A percentile compares a stretch with the other conserved stretches of the same genome.
phyloP scores from a whole-genome alignment of 257 asterid genomes.

The Rhazya stricta region DNA sequence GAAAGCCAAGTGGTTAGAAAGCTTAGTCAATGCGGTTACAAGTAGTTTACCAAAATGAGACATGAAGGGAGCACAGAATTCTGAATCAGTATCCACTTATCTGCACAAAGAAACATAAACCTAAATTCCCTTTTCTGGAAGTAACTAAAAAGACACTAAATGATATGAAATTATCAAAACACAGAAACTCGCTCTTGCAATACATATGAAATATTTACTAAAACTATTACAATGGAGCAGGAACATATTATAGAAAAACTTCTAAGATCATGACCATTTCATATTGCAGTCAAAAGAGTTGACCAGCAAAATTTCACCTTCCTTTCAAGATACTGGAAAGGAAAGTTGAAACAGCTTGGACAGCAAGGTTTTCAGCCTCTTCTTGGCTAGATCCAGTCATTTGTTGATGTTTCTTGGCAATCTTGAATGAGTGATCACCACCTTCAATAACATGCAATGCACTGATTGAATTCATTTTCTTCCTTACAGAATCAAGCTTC shows the following conservation, averaged over 20 bases:
- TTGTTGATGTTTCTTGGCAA: slow-evolving; percentile 56
- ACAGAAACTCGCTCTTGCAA: background rate
- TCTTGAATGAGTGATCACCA: slow-evolving; percentile 87
- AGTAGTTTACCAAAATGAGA: background rate
- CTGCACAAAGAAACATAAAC: background rate
- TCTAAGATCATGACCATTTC: background rate
- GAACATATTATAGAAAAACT: background rate
- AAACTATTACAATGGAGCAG: background rate
- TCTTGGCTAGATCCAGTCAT: slow-evolving; percentile 53
- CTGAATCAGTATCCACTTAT: background rate
- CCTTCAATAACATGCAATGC: slow-evolving; percentile 72
- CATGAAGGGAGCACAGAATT: background rate
- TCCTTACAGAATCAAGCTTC: slow-evolving; percentile 55
- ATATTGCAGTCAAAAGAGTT: background rate
- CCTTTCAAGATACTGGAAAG: slow-evolving; percentile 28
- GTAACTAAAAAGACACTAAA: background rate
- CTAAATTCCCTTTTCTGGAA: background rate
- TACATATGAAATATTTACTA: background rate
- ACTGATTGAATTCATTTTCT: slow-evolving; percentile 47
- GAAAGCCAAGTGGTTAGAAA: background rate
- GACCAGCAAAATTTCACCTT: slow-evolving; percentile 2
- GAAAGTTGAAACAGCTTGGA: slow-evolving; percentile 46
- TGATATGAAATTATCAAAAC: too few species aligned
- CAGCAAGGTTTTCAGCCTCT: slow-evolving; percentile 55
- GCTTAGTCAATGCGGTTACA: background rate